Percentiles rank a stretch among this genome's conserved stretches.
Evolutionary conservation across 306 rosid species (phyloP).

Genomic region (Castanea sativa): DNA sequence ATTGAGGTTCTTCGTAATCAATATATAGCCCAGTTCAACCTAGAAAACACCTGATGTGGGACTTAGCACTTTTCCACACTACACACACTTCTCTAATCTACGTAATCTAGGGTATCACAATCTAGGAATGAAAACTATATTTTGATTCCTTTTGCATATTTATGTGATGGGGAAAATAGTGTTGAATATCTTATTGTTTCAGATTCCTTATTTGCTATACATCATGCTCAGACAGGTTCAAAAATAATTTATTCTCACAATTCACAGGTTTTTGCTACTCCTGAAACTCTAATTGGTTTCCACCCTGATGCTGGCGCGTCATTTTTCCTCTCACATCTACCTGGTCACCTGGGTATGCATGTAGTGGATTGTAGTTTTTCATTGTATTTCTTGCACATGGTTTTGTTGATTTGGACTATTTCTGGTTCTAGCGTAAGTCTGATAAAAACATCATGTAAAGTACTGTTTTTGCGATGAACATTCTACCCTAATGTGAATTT

Average conservation of each 20-base stretch:
- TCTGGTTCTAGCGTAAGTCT: conserved; percentile 1
- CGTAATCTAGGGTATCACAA: background rate
- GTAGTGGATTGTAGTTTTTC: conserved; percentile 4
- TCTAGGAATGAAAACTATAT: background rate
- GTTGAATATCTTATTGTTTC: background rate
- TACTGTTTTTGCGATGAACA: too few species aligned
- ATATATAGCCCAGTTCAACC: too few species aligned
- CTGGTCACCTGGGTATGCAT: conserved; percentile 80
- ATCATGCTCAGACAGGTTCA: background rate
- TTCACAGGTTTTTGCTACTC: conserved; percentile 84
- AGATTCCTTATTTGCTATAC: background rate
- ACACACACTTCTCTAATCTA: too few species aligned
- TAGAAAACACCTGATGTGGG: too few species aligned
- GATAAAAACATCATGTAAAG: background rate
- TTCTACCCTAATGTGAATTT: background rate
- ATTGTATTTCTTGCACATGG: conserved; percentile 1
- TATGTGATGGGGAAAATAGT: conserved; percentile 4
- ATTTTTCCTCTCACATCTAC: conserved; percentile 84
- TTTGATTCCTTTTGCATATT: conserved; percentile 12
- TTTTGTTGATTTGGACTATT: conserved; percentile 5
- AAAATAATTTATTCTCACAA: conserved; percentile 16
- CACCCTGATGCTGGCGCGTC: conserved; percentile 98
- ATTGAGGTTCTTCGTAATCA: too few species aligned
- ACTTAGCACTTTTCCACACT: too few species aligned
- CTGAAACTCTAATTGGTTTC: conserved; percentile 91